These are phyloP conservation scores for Eremothecium cymbalariae DNA, from an alignment of 1,139 yeast species.

Conservation along the genomic window DNA sequence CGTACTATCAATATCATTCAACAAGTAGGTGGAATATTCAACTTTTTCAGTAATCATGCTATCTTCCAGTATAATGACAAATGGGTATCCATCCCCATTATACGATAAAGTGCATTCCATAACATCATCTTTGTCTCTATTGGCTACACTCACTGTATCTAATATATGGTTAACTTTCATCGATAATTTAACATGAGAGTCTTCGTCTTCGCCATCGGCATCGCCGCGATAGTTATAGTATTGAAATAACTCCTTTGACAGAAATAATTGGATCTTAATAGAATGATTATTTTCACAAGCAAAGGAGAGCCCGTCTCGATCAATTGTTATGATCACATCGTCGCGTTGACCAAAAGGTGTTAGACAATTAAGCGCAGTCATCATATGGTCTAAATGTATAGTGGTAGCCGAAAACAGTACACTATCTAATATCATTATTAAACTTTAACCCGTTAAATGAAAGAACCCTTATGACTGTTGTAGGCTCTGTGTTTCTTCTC, in stretches of 20 bases:
- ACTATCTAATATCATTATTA: conserved; percentile 7
- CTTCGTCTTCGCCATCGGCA: conserved; percentile 14
- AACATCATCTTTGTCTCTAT: conserved; percentile 25
- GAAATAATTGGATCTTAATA: conserved; percentile 27
- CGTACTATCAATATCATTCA: conserved; percentile 34
- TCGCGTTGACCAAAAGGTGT: conserved; percentile 29
- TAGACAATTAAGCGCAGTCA: conserved; percentile 29
- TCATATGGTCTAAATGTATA: conserved; percentile 30
- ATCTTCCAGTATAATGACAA: conserved; percentile 66
- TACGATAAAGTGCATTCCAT: conserved; percentile 44
- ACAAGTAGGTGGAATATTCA: conserved; percentile 53
- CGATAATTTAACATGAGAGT: conserved; percentile 25
- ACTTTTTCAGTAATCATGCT: conserved; percentile 59
- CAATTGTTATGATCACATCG: conserved; percentile 31
- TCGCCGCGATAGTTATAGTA: conserved; percentile 27
- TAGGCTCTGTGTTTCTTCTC: no score
- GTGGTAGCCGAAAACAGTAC: conserved; percentile 28
- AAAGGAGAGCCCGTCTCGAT: conserved; percentile 35
- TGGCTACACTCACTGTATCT: conserved; percentile 38
- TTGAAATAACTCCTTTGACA: conserved; percentile 30
- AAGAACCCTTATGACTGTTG: no score
- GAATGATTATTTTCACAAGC: conserved; percentile 33
- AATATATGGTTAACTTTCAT: conserved; percentile 38
- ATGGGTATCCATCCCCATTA: conserved; percentile 54
- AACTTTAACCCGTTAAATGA: no score